Percentiles rank a stretch among this genome's conserved stretches.
Evolutionary conservation across 257 asterid genomes (phyloP).

Genomic region (Gentiana straminea): DNA sequence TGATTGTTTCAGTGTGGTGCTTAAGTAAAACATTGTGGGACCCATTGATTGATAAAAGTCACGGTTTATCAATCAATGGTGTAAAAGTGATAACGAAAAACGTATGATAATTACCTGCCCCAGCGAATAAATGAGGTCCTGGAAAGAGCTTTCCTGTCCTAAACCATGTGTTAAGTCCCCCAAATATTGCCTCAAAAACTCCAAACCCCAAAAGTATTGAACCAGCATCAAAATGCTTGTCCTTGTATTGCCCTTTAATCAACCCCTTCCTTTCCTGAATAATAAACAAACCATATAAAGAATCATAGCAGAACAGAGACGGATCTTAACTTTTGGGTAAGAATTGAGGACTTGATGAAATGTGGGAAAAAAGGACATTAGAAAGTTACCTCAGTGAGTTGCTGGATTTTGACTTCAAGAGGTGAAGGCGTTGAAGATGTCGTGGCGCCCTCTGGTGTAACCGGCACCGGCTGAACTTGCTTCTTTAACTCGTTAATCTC

Average conservation of each 20-base stretch:
- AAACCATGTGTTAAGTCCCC: slow-evolving; percentile 76
- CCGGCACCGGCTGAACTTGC: slow-evolving; percentile 63
- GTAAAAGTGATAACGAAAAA: not conserved
- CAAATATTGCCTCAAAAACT: slow-evolving; percentile 55
- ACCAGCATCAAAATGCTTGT: slow-evolving; percentile 84
- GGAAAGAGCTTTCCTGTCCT: slow-evolving; percentile 93
- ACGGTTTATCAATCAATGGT: not conserved
- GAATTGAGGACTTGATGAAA: slow-evolving; percentile 17
- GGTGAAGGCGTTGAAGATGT: slow-evolving; percentile 54
- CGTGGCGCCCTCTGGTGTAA: slow-evolving; percentile 46
- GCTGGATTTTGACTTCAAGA: slow-evolving; percentile 60
- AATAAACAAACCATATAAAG: too few relatives aligned
- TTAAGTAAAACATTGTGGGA: not conserved
- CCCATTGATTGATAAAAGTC: not conserved
- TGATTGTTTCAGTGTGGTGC: not conserved
- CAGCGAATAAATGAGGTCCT: slow-evolving; percentile 90
- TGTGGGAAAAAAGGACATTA: not conserved
- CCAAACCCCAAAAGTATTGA: slow-evolving; percentile 83
- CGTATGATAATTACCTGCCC: slow-evolving; percentile 46
- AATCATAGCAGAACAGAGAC: too few relatives aligned
- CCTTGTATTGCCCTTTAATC: slow-evolving; percentile 79
- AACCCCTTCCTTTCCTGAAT: slow-evolving; percentile 73
- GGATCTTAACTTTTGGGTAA: too few relatives aligned
- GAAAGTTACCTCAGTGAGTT: slow-evolving; percentile 62
- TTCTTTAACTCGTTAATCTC: slow-evolving; percentile 78